Evolutionary conservation across 2,329 filamentous ascomycete species (phyloP), one percentile per base, ranked within the genome.

Genomic region (Emericellopsis cladophorae): DNA sequence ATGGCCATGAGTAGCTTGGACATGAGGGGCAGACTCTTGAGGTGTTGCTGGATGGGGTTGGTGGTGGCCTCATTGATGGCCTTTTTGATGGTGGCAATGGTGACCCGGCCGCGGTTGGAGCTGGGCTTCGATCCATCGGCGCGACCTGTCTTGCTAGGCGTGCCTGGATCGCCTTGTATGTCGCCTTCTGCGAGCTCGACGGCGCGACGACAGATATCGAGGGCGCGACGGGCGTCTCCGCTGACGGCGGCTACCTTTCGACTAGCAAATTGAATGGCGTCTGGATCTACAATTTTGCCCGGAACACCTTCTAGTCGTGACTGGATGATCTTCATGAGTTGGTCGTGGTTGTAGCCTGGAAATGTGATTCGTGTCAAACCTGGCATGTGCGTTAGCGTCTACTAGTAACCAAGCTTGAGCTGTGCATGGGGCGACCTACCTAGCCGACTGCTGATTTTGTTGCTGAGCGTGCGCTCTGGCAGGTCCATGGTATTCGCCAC

Each of bases 401-500:
- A 11, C 16, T 9, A 35, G 7, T 11, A 12, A 11, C 7, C 12
- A 36, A 16, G 11, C 29, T 15, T n/a, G n/a, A n/a, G n/a, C n/a
- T n/a, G n/a, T n/a, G 15, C n/a, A 24, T 4, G 6, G 6, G 9
- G 7, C 22, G 49, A 61, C 62, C 29, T 53, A 66, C 68, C 84
- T 31, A 92, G 65, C 51, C 92, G 80, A 58, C 87, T 95, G 56
- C 87, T 95, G 58, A 98, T 98, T 61, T 98, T 98, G 67, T 98
- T 98, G 62, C 87, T 95, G 31, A 98, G 70, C 1, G 92, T 98
- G 55, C 92, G 74, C 61, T 98, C 92, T 0, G 92, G 92, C 43
- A 98, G 65, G 63, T 98, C 92, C 92, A 98, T 98, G 21, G 92
- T 98, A 60, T 98, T 98, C 40, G 92, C 93, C 15, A 98, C 92